A percentile compares a stretch with the other conserved stretches of the same genome.
Conservation (phyloP, 169 alveolate species). For the Cryptosporidium felis region DNA sequence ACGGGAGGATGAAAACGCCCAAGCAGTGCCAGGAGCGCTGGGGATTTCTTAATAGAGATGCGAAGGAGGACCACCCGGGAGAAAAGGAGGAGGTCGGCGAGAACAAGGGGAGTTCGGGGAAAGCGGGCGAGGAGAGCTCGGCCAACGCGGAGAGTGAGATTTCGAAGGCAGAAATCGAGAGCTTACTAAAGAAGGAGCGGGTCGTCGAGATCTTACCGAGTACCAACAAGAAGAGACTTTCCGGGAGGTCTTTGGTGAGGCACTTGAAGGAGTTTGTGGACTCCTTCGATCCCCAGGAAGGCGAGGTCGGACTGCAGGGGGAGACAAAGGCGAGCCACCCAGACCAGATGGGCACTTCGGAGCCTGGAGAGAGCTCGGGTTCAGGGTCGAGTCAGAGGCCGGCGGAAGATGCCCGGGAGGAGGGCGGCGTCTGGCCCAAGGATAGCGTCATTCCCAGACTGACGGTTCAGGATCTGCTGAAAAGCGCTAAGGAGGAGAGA, state of each 20-base stretch:
- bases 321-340: too few relatives aligned
- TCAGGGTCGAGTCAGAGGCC: too few relatives aligned
- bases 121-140: not conserved
- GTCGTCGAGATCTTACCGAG: not conserved
- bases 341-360: too few relatives aligned
- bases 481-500: not conserved
- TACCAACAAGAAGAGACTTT: not conserved
- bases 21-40: conserved; percentile 67
- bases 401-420: too few relatives aligned
- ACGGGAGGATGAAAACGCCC: conserved; percentile 67
- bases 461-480: conserved; percentile 1
- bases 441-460: not conserved
- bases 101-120: not conserved
- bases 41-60: conserved; percentile 33
- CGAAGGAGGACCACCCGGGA: not conserved
- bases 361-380: too few relatives aligned
- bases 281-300: not conserved
- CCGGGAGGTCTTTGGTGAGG: not conserved
- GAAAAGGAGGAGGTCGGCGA: not conserved
- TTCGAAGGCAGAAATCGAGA: conserved; percentile 25
- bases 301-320: not conserved
- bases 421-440: too few relatives aligned
- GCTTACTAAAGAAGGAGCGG: not conserved
- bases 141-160: not conserved
- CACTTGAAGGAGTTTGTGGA: conserved; percentile 18